Evolutionary conservation across 192 early-diverging fungal genomes (phyloP), one percentile per base, ranked within the genome.

Genomic region (Coemansia sp.): DNA sequence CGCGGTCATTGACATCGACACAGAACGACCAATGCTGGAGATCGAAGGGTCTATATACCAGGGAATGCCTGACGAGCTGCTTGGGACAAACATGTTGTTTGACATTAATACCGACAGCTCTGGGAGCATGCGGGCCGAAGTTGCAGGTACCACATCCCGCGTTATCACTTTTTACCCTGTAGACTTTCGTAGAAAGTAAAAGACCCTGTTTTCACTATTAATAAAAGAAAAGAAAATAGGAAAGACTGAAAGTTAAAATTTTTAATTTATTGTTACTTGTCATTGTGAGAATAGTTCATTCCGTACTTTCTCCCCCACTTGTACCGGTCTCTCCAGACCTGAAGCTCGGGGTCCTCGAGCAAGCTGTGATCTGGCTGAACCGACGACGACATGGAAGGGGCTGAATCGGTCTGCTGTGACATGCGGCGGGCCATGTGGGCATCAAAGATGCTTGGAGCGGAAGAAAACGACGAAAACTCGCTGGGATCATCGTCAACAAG

Each of bases 201-300:
- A 39, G 8, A 59, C 51, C 39, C 4, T 16, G 0, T 59, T 39
- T 40, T 59, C 58, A 8, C 16, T 18, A 49, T 3, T 49, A 18
- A 4, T 49, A 5, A 18, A 49, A 18, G 18, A 49, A n/a, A 49
- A 19, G 48, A 15, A 49, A 49, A n/a, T n/a, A n/a, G n/a, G n/a
- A n/a, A n/a, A n/a, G n/a, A n/a, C n/a, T n/a, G n/a, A 49, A 49
- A 48, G 45, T 52, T 32, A 19, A 65, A 16, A 16, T 15, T 32
- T 32, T 59, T 6, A 59, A 2, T 22, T 26, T 15, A 18, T 22
- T 8, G 22, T 63, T 67, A 73, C 15, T 48, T 60, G 61, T 80
- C 79, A 67, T 81, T 81, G 54, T 81, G 79, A 0, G 79, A 73
- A 69, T 73, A 81, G 71, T 81, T 81, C 69, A 81, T 70, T 5